Percentiles rank a stretch among this genome's conserved stretches.
Conservation (phyloP, 2,329 filamentous ascomycete genomes). For the Zymoseptoria tritici region DNA sequence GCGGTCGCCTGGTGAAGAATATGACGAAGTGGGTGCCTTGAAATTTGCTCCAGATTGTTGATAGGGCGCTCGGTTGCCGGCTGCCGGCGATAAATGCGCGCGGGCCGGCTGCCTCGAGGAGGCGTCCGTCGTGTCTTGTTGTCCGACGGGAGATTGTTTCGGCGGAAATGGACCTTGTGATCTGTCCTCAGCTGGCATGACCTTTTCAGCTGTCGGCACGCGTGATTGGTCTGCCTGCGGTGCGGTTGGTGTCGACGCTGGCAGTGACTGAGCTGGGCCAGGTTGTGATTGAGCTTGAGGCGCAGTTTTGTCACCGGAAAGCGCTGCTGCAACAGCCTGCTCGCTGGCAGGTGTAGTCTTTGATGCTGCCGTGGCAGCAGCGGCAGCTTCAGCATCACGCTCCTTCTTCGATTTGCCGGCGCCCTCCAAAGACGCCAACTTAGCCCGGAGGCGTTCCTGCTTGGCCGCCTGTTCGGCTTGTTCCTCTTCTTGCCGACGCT, state of each 20-base stretch:
- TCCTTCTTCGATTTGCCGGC: slow-evolving; percentile 29
- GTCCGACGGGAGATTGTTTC: slow-evolving; percentile 10
- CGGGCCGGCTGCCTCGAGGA: neutral
- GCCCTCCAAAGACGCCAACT: slow-evolving; percentile 28
- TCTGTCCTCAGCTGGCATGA: slow-evolving; percentile 10
- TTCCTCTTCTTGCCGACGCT: slow-evolving; percentile 26
- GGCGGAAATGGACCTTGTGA: slow-evolving; percentile 16
- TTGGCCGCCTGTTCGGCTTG: slow-evolving; percentile 21
- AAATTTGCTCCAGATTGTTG: slow-evolving; percentile 16
- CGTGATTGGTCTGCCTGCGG: slow-evolving; percentile 13
- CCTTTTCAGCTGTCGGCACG: slow-evolving; percentile 8
- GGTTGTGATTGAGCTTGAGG: neutral
- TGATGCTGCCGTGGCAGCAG: slow-evolving; percentile 6
- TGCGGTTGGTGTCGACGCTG: slow-evolving; percentile 10
- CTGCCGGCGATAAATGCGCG: slow-evolving; percentile 17
- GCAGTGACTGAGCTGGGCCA: slow-evolving; percentile 13
- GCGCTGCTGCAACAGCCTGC: slow-evolving; percentile 9
- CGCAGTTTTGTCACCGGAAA: slow-evolving; percentile 1
- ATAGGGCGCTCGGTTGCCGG: slow-evolving; percentile 17
- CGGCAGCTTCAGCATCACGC: slow-evolving; percentile 27
- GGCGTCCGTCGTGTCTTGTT: slow-evolving; percentile 4
- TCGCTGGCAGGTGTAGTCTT: slow-evolving; percentile 9
- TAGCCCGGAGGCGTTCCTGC: slow-evolving; percentile 26
- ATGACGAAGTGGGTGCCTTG: slow-evolving; percentile 36
- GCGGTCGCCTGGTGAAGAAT: slow-evolving; percentile 31